Base-by-base conservation (phyloP, 768 basidiomycete species). In the Pilatotrama ljubarskyi region DNA sequence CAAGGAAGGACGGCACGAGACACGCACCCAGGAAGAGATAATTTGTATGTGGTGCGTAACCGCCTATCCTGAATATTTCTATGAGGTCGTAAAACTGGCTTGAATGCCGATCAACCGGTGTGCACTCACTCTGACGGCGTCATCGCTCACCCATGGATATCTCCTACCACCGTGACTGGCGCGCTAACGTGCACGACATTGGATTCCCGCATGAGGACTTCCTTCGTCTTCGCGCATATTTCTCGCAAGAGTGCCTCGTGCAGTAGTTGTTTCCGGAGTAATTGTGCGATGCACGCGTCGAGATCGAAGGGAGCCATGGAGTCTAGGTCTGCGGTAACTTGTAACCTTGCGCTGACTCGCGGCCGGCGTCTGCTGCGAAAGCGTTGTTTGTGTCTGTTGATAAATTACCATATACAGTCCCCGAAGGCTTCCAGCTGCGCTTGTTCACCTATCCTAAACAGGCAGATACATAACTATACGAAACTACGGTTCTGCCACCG, bases 171-270 rank as follows among this genome's bases (percentile, higher is more conserved):
- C 1, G 97, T 99, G 36, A 98, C 94, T 18, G 97, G 97, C 5
- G 96, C 91, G 63, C 86, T 90, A 66, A 99, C 90, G 70, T 98
- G 97, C 7, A 98, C 95, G 58, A 99, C 97, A 70, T 99, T 99
- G 59, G 91, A 94, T 78, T 99, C 97, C 62, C 94, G 81, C 97
- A 98, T 98, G 58, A 99, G 87, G 0, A 99, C 93, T 72, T 99
- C 97, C 73, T 98, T 99, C 15, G 96, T 97, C 78, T 98, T 98
- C 71, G 97, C 96, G 81, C 97, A 98, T 83, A 99, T 98, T 80
- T 99, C 96, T 51, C 95, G 88, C 43, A 99, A 75, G 25, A 98
- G 81, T 1, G 93, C 90, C 76, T 98, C 96, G 68, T 95, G 95
- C 5, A 99, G 80, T 14, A 99, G 86, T 65, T 97, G 95, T 78